These are phyloP conservation scores for Vanrija pseudolonga DNA, from an alignment of 1,284 basidiomycete genomes.

Conservation along the genomic window DNA sequence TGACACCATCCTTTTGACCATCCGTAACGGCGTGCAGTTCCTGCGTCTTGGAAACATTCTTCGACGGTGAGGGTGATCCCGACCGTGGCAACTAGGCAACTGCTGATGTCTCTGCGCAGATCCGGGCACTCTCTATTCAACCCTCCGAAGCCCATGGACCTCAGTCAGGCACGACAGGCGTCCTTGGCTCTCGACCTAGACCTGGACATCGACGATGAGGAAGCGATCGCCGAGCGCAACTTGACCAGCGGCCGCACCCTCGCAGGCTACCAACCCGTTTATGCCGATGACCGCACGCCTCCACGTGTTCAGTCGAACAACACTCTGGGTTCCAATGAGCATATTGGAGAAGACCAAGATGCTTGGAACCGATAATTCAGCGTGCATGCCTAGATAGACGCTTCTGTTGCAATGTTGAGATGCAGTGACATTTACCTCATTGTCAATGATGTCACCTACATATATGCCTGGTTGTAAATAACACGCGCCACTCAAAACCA, in stretches of 20 bases:
- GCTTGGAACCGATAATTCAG: too few relatives aligned
- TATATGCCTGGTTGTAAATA: too few relatives aligned
- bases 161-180: slow-evolving; percentile 54
- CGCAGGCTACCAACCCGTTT: slow-evolving; percentile 26
- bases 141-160: slow-evolving; percentile 85
- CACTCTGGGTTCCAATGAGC: too few relatives aligned
- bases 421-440: too few relatives aligned
- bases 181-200: slow-evolving; percentile 58
- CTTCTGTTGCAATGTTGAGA: too few relatives aligned
- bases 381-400: too few relatives aligned
- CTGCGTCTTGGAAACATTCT: slow-evolving; percentile 81
- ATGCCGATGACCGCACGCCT: slow-evolving; percentile 21
- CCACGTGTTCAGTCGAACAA: too few relatives aligned
- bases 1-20: slow-evolving; percentile 82
- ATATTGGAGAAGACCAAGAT: too few relatives aligned
- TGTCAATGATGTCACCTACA: too few relatives aligned
- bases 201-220: slow-evolving; percentile 63
- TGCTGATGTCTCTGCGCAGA: slow-evolving; percentile 50
- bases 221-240: slow-evolving; percentile 41
- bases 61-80: slow-evolving; percentile 64
- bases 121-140: slow-evolving; percentile 92
- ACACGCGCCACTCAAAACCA: too few relatives aligned
- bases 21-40: slow-evolving; percentile 87
- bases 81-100: background rate
- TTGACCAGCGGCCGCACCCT: slow-evolving; percentile 11